These are phyloP conservation scores for Peronospora farinosa DNA, from an alignment of 352 stramenopile species.

Conservation along the genomic window DNA sequence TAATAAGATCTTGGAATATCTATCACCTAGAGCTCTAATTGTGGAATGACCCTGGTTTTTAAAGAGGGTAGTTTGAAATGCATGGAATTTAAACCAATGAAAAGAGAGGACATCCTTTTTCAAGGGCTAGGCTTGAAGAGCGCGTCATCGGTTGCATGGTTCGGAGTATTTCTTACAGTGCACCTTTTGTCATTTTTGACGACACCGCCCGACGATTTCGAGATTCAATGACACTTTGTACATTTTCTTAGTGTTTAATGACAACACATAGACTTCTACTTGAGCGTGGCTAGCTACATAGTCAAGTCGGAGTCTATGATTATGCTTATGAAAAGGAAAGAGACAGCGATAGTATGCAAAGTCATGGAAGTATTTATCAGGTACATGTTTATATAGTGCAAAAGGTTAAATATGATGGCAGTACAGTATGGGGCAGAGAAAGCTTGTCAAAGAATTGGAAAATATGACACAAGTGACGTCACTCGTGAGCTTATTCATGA, in stretches of 20 bases:
- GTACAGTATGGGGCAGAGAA: background rate
- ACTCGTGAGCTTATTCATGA: conserved; percentile 1
- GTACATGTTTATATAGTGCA: background rate
- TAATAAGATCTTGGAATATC: no score
- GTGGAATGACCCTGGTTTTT: conserved; percentile 26
- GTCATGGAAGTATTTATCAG: no score
- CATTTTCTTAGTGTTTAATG: background rate
- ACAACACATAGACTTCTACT: background rate
- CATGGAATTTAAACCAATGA: conserved; percentile 14
- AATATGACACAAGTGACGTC: conserved; percentile 14
- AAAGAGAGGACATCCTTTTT: background rate
- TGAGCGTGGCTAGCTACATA: no score
- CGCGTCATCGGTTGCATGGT: no score
- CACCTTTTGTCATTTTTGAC: background rate
- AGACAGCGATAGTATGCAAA: background rate
- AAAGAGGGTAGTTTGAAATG: conserved; percentile 2
- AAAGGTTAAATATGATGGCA: no score
- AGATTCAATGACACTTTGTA: background rate
- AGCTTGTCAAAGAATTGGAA: conserved; percentile 7
- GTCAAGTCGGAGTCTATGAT: no score
- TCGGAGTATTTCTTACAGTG: background rate
- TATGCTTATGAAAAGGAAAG: background rate
- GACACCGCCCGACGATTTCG: conserved; percentile 1
- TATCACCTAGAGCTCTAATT: conserved; percentile 32
- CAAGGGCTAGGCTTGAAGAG: no score